Percentiles rank a stretch among this genome's conserved stretches.
Conservation (phyloP, 2,329 filamentous ascomycete species). For the Amylocarpus encephaloides region DNA sequence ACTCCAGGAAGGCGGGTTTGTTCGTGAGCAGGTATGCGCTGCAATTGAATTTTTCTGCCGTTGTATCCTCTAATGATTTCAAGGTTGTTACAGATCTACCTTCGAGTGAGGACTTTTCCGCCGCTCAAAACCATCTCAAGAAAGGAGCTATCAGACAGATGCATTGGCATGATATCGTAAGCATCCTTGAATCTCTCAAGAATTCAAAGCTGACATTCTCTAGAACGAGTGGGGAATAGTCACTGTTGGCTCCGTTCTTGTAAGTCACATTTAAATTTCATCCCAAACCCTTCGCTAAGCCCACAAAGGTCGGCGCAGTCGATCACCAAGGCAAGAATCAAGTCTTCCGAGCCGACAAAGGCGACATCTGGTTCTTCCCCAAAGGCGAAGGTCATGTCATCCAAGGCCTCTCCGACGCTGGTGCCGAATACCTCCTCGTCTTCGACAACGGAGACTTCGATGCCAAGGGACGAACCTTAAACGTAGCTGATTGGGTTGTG, state of each 20-base stretch:
- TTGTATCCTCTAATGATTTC: background rate
- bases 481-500: constrained; percentile 66
- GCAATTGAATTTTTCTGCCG: too few species aligned
- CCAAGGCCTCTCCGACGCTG: constrained; percentile 61
- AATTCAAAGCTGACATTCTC: background rate
- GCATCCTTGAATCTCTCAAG: background rate
- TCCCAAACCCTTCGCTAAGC: background rate
- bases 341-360: constrained; percentile 38
- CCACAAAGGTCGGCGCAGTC: background rate
- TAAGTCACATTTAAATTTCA: background rate
- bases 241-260: constrained; percentile 1
- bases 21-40: constrained; percentile 5
- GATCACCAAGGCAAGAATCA: constrained; percentile 3
- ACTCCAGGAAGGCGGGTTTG: constrained; percentile 1
- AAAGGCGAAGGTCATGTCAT: constrained; percentile 69
- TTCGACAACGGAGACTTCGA: constrained; percentile 51
- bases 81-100: constrained; percentile 5
- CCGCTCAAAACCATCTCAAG: constrained; percentile 4
- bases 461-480: constrained; percentile 58
- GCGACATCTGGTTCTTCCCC: constrained; percentile 75
- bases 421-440: constrained; percentile 55
- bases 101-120: constrained; percentile 4
- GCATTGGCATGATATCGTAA: constrained; percentile 9
- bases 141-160: constrained; percentile 8
- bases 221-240: constrained; percentile 8